These are phyloP conservation scores for Picea abies DNA, from an alignment of 83 land plant species.

Conservation along the genomic window DNA sequence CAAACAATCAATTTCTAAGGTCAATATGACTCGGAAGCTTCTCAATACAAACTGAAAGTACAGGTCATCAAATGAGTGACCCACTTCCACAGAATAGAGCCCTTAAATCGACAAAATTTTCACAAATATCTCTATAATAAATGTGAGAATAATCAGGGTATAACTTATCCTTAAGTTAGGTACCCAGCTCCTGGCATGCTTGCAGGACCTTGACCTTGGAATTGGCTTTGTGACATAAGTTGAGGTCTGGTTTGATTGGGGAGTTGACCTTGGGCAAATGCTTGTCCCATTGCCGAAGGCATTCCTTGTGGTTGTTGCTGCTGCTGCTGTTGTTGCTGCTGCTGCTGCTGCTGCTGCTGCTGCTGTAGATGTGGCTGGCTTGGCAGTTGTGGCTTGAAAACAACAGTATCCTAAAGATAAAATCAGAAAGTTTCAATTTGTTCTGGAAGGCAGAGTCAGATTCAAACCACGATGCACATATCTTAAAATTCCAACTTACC, in stretches of 20 bases:
- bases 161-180: constrained; percentile 2
- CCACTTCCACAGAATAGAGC: no score
- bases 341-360: no score
- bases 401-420: constrained; percentile 85
- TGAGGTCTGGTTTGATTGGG: constrained; percentile 50
- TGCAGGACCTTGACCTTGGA: constrained; percentile 44
- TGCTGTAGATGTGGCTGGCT: constrained; percentile 57
- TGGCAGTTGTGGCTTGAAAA: constrained; percentile 84
- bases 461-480: background rate
- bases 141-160: no score
- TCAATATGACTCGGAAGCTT: no score
- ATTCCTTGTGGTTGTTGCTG: constrained; percentile 57
- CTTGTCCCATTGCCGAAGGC: constrained; percentile 46
- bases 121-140: no score
- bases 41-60: no score
- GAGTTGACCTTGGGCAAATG: constrained; percentile 56
- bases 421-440: background rate
- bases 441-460: background rate
- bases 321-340: no score
- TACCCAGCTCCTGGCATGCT: constrained; percentile 48
- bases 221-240: constrained; percentile 49
- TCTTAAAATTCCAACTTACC: constrained; percentile 46
- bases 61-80: no score
- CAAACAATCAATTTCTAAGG: no score
- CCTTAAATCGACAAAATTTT: no score